Percentiles rank a stretch among this genome's conserved stretches.
phyloP scores from a whole-genome alignment of 495 filamentous ascomycete genomes.

The Aspergillus sparsus region DNA sequence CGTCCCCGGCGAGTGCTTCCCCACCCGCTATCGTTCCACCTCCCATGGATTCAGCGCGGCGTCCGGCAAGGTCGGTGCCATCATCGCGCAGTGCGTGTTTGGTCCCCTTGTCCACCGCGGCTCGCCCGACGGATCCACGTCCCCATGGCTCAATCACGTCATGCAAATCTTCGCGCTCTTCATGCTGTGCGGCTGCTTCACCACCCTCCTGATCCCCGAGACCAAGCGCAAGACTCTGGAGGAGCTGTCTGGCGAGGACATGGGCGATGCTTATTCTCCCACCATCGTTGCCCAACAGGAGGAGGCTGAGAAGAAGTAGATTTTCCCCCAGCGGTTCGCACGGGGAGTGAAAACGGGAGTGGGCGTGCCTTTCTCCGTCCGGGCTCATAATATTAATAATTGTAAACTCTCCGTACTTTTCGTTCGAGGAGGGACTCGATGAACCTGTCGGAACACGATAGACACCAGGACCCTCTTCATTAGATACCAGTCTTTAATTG shows the following conservation, averaged over 20 bases:
- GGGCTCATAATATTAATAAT: no score
- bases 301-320: background rate
- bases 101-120: constrained; percentile 48
- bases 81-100: constrained; percentile 51
- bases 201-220: constrained; percentile 69
- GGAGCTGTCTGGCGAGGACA: constrained; percentile 50
- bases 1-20: constrained; percentile 87
- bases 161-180: constrained; percentile 80
- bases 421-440: no score
- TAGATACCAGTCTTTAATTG: no score
- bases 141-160: constrained; percentile 76
- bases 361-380: no score
- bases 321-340: background rate
- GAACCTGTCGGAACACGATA: no score
- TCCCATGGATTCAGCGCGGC: constrained; percentile 85
- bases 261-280: background rate
- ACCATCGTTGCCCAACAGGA: no score
- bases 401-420: no score
- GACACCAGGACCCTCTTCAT: no score
- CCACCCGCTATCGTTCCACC: constrained; percentile 80
- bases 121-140: constrained; percentile 33
- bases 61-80: constrained; percentile 79
- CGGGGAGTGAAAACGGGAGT: no score
- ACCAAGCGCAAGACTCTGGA: constrained; percentile 72
- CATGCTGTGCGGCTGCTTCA: constrained; percentile 71